Percentiles rank a stretch among this genome's conserved stretches.
phyloP scores from a whole-genome alignment of 2,329 filamentous ascomycete species.

The Fusarium nygamai region DNA sequence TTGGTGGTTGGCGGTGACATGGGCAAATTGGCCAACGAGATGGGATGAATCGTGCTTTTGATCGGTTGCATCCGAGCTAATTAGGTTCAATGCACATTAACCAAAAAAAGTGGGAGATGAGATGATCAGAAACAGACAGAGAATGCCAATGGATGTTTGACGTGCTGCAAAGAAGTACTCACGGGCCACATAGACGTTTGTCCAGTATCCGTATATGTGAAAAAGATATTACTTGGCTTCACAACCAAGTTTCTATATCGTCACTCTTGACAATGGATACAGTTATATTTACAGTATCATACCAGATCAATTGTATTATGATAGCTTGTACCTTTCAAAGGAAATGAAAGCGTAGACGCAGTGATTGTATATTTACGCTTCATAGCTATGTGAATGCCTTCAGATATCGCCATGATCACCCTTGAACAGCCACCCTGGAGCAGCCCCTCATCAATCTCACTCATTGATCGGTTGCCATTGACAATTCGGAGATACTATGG shows the following conservation, averaged over 20 bases:
- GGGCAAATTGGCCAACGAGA: background rate
- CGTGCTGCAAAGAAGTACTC: conserved; percentile 10
- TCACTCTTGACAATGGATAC: background rate
- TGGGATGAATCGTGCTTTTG: conserved; percentile 24
- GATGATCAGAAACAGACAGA: background rate
- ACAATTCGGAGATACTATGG: conserved; percentile 2
- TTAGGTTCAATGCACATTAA: conserved; percentile 9
- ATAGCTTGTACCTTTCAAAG: background rate
- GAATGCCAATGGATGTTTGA: background rate
- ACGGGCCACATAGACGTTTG: conserved; percentile 14
- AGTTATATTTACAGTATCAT: no score
- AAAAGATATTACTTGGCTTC: background rate
- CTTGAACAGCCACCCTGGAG: conserved; percentile 15
- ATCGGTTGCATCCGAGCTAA: conserved; percentile 40
- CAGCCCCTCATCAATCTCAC: background rate
- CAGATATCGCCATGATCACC: background rate
- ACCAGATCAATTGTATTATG: background rate
- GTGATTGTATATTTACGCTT: background rate
- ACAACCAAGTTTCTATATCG: background rate
- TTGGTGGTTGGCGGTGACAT: conserved; percentile 22
- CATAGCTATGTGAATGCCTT: background rate
- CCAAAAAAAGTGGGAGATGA: conserved; percentile 25
- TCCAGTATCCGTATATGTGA: no score
- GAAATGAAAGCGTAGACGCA: background rate
- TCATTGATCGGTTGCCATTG: background rate